Evolutionary conservation across 2,329 filamentous ascomycete genomes (phyloP).

Genomic region (Macrophomina tecta): DNA sequence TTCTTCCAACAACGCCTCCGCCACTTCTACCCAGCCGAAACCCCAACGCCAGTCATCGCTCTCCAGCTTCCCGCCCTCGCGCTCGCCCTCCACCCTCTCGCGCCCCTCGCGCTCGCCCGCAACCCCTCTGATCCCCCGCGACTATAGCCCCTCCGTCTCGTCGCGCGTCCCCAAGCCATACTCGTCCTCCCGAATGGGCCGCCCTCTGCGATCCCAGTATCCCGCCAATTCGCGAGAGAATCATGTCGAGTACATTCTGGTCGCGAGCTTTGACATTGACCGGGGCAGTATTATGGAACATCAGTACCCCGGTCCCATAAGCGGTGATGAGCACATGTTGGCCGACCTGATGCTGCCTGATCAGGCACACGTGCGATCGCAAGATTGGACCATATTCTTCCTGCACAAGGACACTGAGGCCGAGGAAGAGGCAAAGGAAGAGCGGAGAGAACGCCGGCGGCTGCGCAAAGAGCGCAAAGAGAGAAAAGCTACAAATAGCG

Average conservation of each 20-base stretch:
- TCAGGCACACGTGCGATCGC: conserved; percentile 90
- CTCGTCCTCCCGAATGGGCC: conserved; percentile 32
- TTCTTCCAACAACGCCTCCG: neutral
- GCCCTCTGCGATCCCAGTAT: conserved; percentile 55
- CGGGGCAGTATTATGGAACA: conserved; percentile 97
- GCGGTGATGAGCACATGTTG: conserved; percentile 96
- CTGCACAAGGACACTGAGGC: conserved; percentile 91
- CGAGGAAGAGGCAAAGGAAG: conserved; percentile 72
- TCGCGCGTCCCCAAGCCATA: conserved; percentile 34
- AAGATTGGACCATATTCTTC: conserved; percentile 99
- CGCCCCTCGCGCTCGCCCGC: conserved; percentile 44
- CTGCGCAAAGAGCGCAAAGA: conserved; percentile 55
- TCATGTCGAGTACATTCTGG: conserved; percentile 98
- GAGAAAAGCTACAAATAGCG: conserved; percentile 49
- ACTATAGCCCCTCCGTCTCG: conserved; percentile 35
- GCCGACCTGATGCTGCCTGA: conserved; percentile 98
- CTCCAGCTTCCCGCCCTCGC: conserved; percentile 49
- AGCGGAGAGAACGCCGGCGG: conserved; percentile 62
- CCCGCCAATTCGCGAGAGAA: conserved; percentile 65
- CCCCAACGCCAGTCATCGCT: conserved; percentile 48
- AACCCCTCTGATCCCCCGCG: conserved; percentile 42
- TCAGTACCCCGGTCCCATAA: conserved; percentile 93
- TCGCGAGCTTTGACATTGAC: conserved; percentile 97
- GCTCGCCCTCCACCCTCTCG: conserved; percentile 46
- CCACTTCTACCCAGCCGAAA: conserved; percentile 8